These are phyloP conservation scores for Diplodia sapinea DNA, from an alignment of 2,329 filamentous ascomycete species.

Conservation along the genomic window DNA sequence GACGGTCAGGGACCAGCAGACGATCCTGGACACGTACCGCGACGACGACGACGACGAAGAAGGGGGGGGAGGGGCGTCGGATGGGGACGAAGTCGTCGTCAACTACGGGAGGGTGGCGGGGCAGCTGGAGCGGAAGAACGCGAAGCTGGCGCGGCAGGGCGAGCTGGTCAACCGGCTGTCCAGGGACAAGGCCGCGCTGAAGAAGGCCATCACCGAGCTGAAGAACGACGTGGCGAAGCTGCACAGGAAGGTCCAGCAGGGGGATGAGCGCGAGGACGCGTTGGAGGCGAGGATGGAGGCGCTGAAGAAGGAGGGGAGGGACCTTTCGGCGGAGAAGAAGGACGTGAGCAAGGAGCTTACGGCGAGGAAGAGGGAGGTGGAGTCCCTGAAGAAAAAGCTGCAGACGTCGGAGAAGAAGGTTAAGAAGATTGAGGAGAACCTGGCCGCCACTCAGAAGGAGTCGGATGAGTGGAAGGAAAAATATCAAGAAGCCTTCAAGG, in stretches of 20 bases:
- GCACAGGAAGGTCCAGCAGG: background rate
- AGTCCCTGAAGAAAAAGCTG: background rate
- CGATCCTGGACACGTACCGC: background rate
- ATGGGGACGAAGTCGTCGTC: no score
- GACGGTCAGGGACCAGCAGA: background rate
- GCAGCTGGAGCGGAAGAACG: background rate
- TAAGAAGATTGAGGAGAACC: background rate
- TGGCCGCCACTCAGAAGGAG: background rate
- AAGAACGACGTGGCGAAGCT: background rate
- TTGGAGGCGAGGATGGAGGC: background rate
- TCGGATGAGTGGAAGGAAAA: background rate
- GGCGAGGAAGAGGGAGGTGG: background rate
- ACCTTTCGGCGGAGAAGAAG: background rate
- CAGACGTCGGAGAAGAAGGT: background rate
- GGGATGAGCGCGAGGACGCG: background rate
- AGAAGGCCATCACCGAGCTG: background rate
- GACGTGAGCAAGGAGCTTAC: background rate
- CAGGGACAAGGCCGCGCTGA: background rate
- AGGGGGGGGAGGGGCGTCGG: no score
- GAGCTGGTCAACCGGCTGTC: background rate
- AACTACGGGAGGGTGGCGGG: background rate
- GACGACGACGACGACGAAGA: background rate
- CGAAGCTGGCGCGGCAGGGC: background rate
- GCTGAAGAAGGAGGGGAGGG: rapidly evolving
- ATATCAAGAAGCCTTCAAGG: background rate